Conservation (phyloP, 495 filamentous ascomycete species). For the Cercophora samala region DNA sequence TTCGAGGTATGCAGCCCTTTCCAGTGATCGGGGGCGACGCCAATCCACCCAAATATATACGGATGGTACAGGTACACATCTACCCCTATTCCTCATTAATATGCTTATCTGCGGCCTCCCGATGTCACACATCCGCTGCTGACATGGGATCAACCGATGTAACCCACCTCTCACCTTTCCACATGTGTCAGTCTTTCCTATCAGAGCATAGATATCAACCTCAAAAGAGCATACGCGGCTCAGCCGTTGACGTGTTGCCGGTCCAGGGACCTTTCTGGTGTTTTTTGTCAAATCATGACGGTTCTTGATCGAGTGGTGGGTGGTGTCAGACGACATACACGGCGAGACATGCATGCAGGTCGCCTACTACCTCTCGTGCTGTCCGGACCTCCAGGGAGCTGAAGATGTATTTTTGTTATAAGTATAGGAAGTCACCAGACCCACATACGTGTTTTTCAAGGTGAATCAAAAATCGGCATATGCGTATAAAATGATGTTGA, state of each 20-base stretch:
- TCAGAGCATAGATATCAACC: not conserved
- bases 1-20: not conserved
- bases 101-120: not conserved
- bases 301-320: not conserved
- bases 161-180: not conserved
- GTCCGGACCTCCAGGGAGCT: not conserved
- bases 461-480: no score
- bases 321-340: not conserved
- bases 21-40: not conserved
- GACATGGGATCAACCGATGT: not conserved
- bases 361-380: not conserved
- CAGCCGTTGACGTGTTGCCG: not conserved
- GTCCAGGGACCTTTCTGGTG: no score
- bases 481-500: not conserved
- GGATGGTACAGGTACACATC: not conserved
- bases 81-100: no score
- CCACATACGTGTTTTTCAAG: not conserved
- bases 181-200: not conserved
- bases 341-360: not conserved
- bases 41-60: not conserved
- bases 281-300: not conserved
- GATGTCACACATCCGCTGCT: not conserved
- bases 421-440: not conserved
- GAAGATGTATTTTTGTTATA: not conserved
- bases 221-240: not conserved